Evolutionary conservation across 2,329 filamentous ascomycete genomes (phyloP), one percentile per base, ranked within the genome.

Genomic region (Aspergillus pseudoglaucus): DNA sequence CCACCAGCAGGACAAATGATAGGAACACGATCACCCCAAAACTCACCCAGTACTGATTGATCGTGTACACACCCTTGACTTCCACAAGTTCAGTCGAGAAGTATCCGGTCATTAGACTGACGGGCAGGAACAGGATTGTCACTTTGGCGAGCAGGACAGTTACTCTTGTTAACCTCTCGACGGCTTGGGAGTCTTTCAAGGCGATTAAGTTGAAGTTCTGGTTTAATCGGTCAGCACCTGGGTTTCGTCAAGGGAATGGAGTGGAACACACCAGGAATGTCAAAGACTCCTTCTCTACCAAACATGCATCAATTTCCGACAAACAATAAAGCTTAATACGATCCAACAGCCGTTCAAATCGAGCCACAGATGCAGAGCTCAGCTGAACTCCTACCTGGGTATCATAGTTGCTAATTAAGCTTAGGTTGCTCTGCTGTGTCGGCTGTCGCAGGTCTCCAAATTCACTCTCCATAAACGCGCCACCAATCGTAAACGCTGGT

Each of bases 191-290:
- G 64, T 89, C 84, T 61, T 86, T 88, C 59, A 88, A 81, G 15
- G 85, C 81, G 49, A 85, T 87, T 53, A 90, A 76, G 63, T 86
- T 88, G 74, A 89, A 89, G 63, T 88, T 88, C 83, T 87, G 49
- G 33, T 45, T 23, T 9, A 7, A 7, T 59, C 27, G 60, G 53
- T 30, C 37, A 18, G 12, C 23, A 35, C 7, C n/a, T 10, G 10
- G n/a, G 44, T 58, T 74, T 61, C 65, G 85, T 83, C 61, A 87
- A 81, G 53, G 80, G 79, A 2, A 85, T 83, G 23, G 38, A 6
- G 10, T 12, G 10, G 14, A 46, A 58, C 75, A 60, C 65, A 85
- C 84, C 61, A 88, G 81, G 53, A 80, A 79, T 3, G 85, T 83
- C 22, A 90, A 70, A 0, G 81, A 81, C 22, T 84, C 82, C 60